Conservation (phyloP, 148 eudicot species). For the Heliamphora exappendiculata region DNA sequence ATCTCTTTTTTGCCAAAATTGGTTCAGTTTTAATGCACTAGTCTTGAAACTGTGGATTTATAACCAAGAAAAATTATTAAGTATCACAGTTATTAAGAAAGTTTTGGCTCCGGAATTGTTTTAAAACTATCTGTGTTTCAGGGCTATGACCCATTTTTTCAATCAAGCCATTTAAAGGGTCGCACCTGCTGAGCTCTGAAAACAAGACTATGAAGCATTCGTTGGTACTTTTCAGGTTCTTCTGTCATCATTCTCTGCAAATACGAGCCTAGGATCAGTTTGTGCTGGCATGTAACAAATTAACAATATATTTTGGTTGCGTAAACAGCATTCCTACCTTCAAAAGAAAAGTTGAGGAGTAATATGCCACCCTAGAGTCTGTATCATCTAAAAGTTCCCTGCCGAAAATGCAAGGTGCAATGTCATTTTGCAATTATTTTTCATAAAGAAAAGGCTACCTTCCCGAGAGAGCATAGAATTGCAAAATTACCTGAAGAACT, state of each 20-base stretch:
- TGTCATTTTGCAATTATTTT: not conserved
- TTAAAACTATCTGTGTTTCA: not conserved
- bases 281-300: conserved; percentile 7
- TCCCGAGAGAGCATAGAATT: not conserved
- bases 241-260: conserved; percentile 98
- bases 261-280: conserved; percentile 16
- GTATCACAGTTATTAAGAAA: not conserved
- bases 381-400: conserved; percentile 94
- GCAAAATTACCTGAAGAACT: conserved; percentile 64
- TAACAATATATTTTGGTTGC: not conserved
- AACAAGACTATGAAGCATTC: conserved; percentile 87
- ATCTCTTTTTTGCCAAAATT: not conserved
- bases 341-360: conserved; percentile 89
- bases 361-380: conserved; percentile 97
- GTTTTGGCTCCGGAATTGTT: not conserved
- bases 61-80: not conserved
- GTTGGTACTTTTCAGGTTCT: conserved; percentile 80
- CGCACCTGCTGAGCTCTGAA: conserved; percentile 95
- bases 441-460: not conserved
- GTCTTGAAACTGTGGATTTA: not conserved
- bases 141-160: not conserved
- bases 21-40: not conserved
- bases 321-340: conserved; percentile 46
- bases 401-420: conserved; percentile 17
- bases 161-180: conserved; percentile 1